Conservation (phyloP, 2,329 filamentous ascomycete genomes). For the Sarocladium kiliense region DNA sequence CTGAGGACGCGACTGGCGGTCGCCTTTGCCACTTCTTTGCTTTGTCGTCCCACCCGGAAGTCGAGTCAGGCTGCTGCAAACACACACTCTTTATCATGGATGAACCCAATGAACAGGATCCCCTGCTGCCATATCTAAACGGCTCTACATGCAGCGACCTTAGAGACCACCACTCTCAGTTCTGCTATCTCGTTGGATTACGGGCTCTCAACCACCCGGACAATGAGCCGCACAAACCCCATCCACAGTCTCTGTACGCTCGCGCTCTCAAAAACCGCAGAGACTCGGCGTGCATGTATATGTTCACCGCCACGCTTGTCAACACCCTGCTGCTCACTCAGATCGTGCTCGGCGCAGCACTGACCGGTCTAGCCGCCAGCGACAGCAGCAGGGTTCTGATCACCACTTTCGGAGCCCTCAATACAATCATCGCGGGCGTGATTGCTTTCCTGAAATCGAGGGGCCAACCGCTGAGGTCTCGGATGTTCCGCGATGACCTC, state of each 20-base stretch:
- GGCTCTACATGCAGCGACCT: background rate
- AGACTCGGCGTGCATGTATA: constrained; percentile 14
- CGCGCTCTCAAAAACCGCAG: constrained; percentile 13
- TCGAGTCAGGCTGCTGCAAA: too few relatives aligned
- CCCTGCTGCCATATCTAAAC: constrained; percentile 1
- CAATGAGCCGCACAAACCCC: constrained; percentile 12
- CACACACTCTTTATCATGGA: too few relatives aligned
- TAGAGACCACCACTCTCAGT: constrained; percentile 15
- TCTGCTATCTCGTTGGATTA: constrained; percentile 16
- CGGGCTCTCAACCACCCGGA: constrained; percentile 13
- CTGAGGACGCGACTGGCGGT: too few relatives aligned
- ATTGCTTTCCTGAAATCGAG: constrained; percentile 18
- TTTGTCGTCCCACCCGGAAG: too few relatives aligned
- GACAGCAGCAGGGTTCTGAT: constrained; percentile 16
- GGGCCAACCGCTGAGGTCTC: constrained; percentile 17
- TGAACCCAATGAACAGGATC: background rate
- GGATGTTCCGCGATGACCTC: constrained; percentile 19
- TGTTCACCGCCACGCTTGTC: constrained; percentile 16
- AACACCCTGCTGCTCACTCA: constrained; percentile 17
- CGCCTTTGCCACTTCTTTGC: too few relatives aligned
- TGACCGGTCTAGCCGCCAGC: constrained; percentile 17
- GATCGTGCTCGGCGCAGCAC: constrained; percentile 16
- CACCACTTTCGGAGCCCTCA: constrained; percentile 17
- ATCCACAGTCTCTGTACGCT: constrained; percentile 16
- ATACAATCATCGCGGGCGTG: constrained; percentile 19